Base-by-base conservation (phyloP, 176 grass and related monocot genomes). In the Saccharum officinarum region DNA sequence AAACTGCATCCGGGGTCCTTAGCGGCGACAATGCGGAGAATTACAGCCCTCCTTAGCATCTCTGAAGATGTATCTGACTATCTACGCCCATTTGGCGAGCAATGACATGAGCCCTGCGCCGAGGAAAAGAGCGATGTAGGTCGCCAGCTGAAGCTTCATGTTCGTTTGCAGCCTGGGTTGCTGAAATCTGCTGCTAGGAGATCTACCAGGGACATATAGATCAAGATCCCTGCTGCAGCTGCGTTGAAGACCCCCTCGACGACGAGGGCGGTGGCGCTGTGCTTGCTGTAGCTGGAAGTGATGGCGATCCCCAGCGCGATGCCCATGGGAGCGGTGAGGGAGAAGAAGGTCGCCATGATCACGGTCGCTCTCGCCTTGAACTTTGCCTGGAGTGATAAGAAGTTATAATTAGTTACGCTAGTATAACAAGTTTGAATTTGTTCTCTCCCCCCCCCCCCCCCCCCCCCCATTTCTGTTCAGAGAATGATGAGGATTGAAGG, bases 131-230 rank as follows among this genome's bases (percentile, higher is more conserved):
- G 92, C 71, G 2, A 93, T 55, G 12, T 95, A 92, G 0, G 88
- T 84, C 6, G 75, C 84, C 5, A 95, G 54, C 75, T 95, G 95
- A 66, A 97, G 95, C 75, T 81, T 91, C 46, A 82, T 86, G 22
- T 97, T 97, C 3, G 88, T 95, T 62, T 97, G 92, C 7, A 97
- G 84, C 87, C 83, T 3, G 90, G 92, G 49, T 93, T 90, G 75
- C 82, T 95, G 70, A 97, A 97, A 81, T 97, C 95, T 18, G 92
- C 82, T 4, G 95, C 95, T 49, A 97, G 81, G 66, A 97, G 90
- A 85, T 97, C 95, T 12, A 97, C 95, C 18, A 95, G 92, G 64
- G 95, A 87, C 95, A 97, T 97, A 52, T 97, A 97, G 77, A 97
- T 91, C 76, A 97, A 62, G 42, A 97, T 95, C 34, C 95, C 95